phyloP scores from a whole-genome alignment of 345 rosid species.

The Citropsis articulata region DNA sequence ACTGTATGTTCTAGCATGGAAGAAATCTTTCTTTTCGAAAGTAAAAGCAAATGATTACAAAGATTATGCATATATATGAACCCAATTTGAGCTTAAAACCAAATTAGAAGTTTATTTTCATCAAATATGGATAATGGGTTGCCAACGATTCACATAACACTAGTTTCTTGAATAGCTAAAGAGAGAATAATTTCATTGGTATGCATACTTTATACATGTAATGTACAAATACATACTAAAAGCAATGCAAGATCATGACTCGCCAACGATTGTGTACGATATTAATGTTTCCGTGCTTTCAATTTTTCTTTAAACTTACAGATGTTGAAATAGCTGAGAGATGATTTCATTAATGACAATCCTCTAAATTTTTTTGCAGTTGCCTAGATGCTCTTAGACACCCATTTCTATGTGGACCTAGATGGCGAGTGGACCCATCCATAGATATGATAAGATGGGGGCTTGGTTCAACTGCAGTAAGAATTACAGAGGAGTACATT shows the following conservation, averaged over 20 bases:
- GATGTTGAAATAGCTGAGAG: not conserved
- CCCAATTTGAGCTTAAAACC: not conserved
- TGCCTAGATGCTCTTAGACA: constrained; percentile 91
- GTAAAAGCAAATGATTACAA: not conserved
- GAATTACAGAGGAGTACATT: constrained; percentile 86
- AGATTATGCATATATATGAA: not conserved
- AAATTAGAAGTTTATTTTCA: not conserved
- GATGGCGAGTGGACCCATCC: constrained; percentile 88
- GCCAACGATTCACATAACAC: not conserved
- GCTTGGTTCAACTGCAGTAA: constrained; percentile 89
- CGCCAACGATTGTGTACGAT: not conserved
- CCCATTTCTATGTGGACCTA: constrained; percentile 92
- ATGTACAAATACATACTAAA: not conserved
- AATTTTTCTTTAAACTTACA: not conserved
- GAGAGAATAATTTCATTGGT: not conserved
- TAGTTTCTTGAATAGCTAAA: not conserved
- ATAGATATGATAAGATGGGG: constrained; percentile 95
- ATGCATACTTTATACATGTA: not conserved
- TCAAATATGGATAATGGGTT: not conserved
- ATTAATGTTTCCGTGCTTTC: not conserved
- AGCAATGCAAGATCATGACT: not conserved
- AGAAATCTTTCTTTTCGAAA: not conserved
- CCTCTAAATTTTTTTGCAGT: constrained; percentile 32
- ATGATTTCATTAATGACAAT: not conserved
- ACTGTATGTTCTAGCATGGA: not conserved